A percentile compares a stretch with the other conserved stretches of the same genome.
Evolutionary conservation across 495 filamentous ascomycete species (phyloP).

Genomic region (Podospora bellae-mahoneyi): DNA sequence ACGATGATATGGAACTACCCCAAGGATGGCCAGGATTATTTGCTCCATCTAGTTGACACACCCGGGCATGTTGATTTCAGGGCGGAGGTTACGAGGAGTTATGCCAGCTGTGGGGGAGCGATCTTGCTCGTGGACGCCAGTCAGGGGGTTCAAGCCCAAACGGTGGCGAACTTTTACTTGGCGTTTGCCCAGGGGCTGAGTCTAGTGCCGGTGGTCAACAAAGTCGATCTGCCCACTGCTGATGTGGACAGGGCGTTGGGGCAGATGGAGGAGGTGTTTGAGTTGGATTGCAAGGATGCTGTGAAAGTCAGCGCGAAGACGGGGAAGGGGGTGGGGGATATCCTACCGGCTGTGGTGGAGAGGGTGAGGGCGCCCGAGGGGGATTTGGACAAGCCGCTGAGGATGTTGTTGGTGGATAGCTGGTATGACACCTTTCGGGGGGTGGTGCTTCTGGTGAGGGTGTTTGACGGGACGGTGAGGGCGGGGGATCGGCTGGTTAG

Average conservation of each 20-base stretch:
- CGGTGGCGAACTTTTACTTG: conserved; percentile 96
- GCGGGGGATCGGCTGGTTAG: conserved; percentile 80
- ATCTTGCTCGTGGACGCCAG: conserved; percentile 89
- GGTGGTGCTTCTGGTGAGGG: conserved; percentile 83
- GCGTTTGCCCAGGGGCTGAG: conserved; percentile 87
- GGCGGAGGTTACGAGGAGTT: conserved; percentile 90
- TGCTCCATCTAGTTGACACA: conserved; percentile 93
- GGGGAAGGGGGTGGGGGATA: conserved; percentile 72
- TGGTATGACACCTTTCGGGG: conserved; percentile 97
- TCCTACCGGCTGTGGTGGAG: conserved; percentile 82
- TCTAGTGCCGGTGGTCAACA: conserved; percentile 92
- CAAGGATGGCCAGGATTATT: conserved; percentile 72
- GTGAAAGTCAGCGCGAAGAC: conserved; percentile 92
- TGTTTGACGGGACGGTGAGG: conserved; percentile 84
- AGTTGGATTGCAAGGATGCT: conserved; percentile 76
- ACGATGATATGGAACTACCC: conserved; percentile 86
- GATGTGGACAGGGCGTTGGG: conserved; percentile 80
- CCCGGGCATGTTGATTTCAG: conserved; percentile 98
- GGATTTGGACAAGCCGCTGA: conserved; percentile 64
- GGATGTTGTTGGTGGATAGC: conserved; percentile 88
- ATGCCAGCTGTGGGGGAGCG: conserved; percentile 92
- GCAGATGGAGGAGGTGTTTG: conserved; percentile 81
- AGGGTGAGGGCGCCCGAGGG: conserved; percentile 77
- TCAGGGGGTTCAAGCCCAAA: conserved; percentile 90
- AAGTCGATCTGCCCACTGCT: conserved; percentile 85